Conservation (phyloP, 2,329 filamentous ascomycete genomes). For the Magnaporthiopsis rhizophila region DNA sequence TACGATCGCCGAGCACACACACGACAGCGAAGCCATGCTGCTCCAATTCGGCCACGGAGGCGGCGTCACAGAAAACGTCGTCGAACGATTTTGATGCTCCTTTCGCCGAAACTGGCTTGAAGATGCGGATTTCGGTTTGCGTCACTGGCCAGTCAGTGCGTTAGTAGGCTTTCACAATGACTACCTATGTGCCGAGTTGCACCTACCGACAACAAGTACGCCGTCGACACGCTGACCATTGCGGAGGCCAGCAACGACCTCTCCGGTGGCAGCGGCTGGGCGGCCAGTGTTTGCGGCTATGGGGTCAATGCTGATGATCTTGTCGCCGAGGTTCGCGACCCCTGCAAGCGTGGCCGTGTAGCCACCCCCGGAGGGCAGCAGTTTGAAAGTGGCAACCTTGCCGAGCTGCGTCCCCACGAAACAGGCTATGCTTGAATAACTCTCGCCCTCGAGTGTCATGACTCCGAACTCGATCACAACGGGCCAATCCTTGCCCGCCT, state of each 20-base stretch:
- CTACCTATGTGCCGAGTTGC: neutral
- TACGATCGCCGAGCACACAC: conserved; percentile 77
- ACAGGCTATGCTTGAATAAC: conserved; percentile 88
- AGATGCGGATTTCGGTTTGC: conserved; percentile 73
- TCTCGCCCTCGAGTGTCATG: conserved; percentile 86
- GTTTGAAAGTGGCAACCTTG: conserved; percentile 80
- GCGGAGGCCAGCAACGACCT: conserved; percentile 66
- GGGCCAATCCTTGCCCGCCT: conserved; percentile 58
- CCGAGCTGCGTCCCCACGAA: conserved; percentile 86
- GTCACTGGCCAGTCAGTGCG: conserved; percentile 35
- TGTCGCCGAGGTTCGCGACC: conserved; percentile 56
- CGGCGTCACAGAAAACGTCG: conserved; percentile 71
- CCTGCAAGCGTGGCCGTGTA: conserved; percentile 71
- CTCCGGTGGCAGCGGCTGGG: conserved; percentile 66
- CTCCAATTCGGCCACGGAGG: conserved; percentile 66
- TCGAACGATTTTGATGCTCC: conserved; percentile 92
- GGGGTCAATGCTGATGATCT: conserved; percentile 68
- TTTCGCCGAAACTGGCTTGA: conserved; percentile 76
- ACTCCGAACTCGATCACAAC: conserved; percentile 85
- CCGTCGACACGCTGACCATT: conserved; percentile 71
- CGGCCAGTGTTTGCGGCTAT: conserved; percentile 72
- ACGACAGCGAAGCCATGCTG: conserved; percentile 71
- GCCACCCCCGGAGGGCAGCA: conserved; percentile 65
- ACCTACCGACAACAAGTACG: conserved; percentile 63
- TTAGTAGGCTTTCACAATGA: conserved; percentile 17